phyloP scores from a whole-genome alignment of 2,329 filamentous ascomycete species.

The Botrytis elliptica region DNA sequence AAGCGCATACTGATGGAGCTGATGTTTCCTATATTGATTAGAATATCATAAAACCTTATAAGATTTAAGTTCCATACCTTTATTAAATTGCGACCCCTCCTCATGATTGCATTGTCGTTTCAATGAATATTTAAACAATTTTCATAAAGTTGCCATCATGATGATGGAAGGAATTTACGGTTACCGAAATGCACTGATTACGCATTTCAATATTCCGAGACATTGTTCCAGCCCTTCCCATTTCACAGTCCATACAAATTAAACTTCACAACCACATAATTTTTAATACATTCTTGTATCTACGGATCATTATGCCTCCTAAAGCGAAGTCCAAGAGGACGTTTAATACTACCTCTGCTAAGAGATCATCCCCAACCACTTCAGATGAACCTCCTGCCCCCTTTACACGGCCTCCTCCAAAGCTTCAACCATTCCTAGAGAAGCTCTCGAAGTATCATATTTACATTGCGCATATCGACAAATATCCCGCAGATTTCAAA shows the following conservation, averaged over 20 bases:
- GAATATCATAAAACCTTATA: background rate
- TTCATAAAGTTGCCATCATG: slow-evolving; percentile 9
- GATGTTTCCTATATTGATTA: slow-evolving; percentile 32
- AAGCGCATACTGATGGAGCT: slow-evolving; percentile 37
- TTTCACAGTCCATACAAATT: background rate
- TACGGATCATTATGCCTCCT: slow-evolving; percentile 35
- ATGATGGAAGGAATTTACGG: slow-evolving; percentile 26
- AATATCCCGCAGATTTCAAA: slow-evolving; percentile 68
- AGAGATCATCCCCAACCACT: slow-evolving; percentile 24
- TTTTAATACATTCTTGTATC: slow-evolving; percentile 1
- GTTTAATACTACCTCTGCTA: slow-evolving; percentile 27
- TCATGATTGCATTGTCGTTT: slow-evolving; percentile 32
- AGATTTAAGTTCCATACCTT: slow-evolving; percentile 26
- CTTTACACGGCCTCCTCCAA: slow-evolving; percentile 64
- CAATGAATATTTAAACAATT: slow-evolving; percentile 23
- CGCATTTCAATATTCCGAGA: background rate
- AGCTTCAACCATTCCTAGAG: slow-evolving; percentile 64
- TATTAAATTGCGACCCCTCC: slow-evolving; percentile 34
- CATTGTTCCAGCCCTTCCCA: background rate
- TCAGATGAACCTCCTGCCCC: slow-evolving; percentile 52
- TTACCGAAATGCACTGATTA: slow-evolving; percentile 6
- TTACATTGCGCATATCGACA: slow-evolving; percentile 84
- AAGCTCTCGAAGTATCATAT: slow-evolving; percentile 67
- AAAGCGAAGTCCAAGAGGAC: slow-evolving; percentile 37
- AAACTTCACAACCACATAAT: background rate